Base-by-base conservation (phyloP, 2,329 filamentous ascomycete species). In the Cladobotryum protrusum region DNA sequence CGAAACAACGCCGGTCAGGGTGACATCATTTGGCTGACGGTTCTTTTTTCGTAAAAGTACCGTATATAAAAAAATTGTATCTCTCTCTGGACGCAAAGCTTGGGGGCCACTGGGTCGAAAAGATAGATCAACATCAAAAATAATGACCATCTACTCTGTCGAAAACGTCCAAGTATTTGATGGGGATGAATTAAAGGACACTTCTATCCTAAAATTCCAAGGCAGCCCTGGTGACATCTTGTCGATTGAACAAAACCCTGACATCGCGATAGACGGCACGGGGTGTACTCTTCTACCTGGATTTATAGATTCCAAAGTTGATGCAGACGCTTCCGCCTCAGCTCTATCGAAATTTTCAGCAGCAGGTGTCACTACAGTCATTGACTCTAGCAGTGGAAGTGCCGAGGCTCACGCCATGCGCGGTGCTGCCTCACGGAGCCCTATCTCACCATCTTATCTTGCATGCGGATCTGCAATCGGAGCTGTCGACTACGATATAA, bases 221-320 rank as follows among this genome's bases (percentile, higher is more conserved):
- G 53, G 29, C 20, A 54, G 52, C 34, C 53, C 48, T 3, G 52
- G 53, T 4, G 42, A 49, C 24, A 54, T 55, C 17, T n/a, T 53
- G n/a, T 8, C 8, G 4, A 8, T 15, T 1, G 6, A 33, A 29
- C 20, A 49, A 4, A 2, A 20, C 3, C 40, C 40, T n/a, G 43
- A 48, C 19, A 18, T 17, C 5, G 13, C 17, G 1, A 49, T 73
- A 67, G 62, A 87, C 14, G 55, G 55, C 19, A 43, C 47, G 3
- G 49, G 48, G 36, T 53, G 52, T 32, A 55, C 51, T 1, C 19
- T 57, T 4, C 37, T 56, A 2, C 53, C 56, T 4, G 53, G 46
- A 12, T 43, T 59, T 14, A 55, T 57, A 17, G 56, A 57, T 33
- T 45, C 51, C 35, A 53, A 50, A 14, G 33, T 55, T 19, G 45